Evolutionary conservation across 441 rosid species (phyloP).

Genomic region (Flueggea neowawraea): DNA sequence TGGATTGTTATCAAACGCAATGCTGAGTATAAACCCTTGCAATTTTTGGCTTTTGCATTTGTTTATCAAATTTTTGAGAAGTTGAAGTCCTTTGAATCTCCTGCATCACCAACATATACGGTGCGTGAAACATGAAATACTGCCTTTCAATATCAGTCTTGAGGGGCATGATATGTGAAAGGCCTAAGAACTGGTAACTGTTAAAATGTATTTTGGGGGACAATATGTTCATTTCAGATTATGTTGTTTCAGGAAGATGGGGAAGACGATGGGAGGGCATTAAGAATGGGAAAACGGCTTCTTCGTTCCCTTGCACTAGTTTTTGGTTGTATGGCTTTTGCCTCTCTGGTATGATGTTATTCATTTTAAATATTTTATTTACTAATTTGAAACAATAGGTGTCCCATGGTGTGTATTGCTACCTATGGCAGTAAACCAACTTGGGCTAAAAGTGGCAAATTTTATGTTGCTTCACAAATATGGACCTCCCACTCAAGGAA

Average conservation of each 20-base stretch:
- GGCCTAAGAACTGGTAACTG: not conserved
- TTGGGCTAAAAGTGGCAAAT: no score
- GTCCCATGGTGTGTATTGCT: no score
- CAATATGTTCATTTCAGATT: constrained; percentile 8
- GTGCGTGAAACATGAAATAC: constrained; percentile 38
- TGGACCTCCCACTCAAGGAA: no score
- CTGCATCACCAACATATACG: constrained; percentile 64
- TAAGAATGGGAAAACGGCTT: constrained; percentile 85
- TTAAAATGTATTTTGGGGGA: not conserved
- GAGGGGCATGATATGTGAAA: not conserved
- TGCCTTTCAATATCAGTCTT: not conserved
- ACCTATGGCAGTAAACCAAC: no score
- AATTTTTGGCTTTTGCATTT: constrained; percentile 88
- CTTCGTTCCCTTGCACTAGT: constrained; percentile 89
- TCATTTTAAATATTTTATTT: constrained; percentile 8
- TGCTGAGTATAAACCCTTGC: constrained; percentile 91
- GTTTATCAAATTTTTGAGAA: constrained; percentile 92
- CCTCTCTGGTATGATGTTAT: constrained; percentile 70
- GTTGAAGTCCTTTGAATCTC: constrained; percentile 73
- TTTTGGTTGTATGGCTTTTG: constrained; percentile 73
- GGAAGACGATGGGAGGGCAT: constrained; percentile 66
- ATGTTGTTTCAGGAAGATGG: constrained; percentile 82
- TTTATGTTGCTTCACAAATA: no score
- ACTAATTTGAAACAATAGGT: not conserved
- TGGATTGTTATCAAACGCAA: constrained; percentile 71